Evolutionary conservation across 2,329 filamentous ascomycete genomes (phyloP).

Genomic region (Alternaria triticina): DNA sequence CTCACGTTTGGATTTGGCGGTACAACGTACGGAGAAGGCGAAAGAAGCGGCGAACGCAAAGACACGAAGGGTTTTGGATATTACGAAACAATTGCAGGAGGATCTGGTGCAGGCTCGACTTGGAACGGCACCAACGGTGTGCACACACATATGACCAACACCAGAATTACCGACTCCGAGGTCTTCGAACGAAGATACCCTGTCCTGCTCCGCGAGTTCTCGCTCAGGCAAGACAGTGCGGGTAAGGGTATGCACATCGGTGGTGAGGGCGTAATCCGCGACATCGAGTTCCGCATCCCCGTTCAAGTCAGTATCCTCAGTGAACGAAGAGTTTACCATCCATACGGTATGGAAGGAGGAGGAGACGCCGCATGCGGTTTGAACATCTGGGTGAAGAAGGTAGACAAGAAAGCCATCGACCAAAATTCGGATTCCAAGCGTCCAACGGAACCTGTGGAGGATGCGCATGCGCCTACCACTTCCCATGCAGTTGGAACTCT

Average conservation of each 20-base stretch:
- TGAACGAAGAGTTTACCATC: slow-evolving; percentile 76
- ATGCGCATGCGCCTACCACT: slow-evolving; percentile 55
- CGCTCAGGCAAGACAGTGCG: slow-evolving; percentile 66
- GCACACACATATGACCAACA: slow-evolving; percentile 89
- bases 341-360: slow-evolving; percentile 85
- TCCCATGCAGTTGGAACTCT: slow-evolving; percentile 50
- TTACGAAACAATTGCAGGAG: slow-evolving; percentile 85
- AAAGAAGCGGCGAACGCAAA: slow-evolving; percentile 40
- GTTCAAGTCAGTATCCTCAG: slow-evolving; percentile 80
- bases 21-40: slow-evolving; percentile 19
- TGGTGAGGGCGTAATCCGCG: slow-evolving; percentile 78
- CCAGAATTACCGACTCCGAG: slow-evolving; percentile 80
- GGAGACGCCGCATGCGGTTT: slow-evolving; percentile 78
- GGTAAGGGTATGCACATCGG: slow-evolving; percentile 71
- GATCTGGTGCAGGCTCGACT: slow-evolving; percentile 72
- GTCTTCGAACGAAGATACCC: slow-evolving; percentile 80
- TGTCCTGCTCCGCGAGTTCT: slow-evolving; percentile 74
- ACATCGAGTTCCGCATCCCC: slow-evolving; percentile 81
- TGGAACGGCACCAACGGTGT: slow-evolving; percentile 79
- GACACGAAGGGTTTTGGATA: slow-evolving; percentile 82
- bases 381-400: slow-evolving; percentile 85
- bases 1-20: slow-evolving; percentile 84
- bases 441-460: slow-evolving; percentile 22
- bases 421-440: slow-evolving; percentile 30
- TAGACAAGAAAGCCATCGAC: slow-evolving; percentile 49